Evolutionary conservation across 1,139 yeast genomes (phyloP).

Genomic region (Meyerozyma elateridarum): DNA sequence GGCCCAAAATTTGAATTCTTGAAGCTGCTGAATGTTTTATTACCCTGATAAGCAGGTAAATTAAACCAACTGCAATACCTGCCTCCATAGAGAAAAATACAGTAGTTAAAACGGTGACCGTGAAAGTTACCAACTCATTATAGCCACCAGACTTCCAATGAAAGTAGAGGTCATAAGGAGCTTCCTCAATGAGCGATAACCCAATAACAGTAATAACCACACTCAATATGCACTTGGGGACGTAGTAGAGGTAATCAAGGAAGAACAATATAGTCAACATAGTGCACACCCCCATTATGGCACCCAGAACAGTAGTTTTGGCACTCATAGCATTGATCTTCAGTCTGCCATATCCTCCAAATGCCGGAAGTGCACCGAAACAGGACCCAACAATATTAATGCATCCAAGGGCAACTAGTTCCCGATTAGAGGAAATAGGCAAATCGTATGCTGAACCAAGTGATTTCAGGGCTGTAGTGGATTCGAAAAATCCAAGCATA

Average conservation of each 20-base stretch:
- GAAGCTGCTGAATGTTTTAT: slow-evolving; percentile 83
- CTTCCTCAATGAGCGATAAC: slow-evolving; percentile 73
- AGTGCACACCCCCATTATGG: slow-evolving; percentile 72
- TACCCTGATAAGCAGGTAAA: slow-evolving; percentile 74
- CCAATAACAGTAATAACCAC: slow-evolving; percentile 83
- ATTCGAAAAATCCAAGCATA: slow-evolving; percentile 86
- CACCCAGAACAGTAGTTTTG: slow-evolving; percentile 77
- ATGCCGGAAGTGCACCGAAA: slow-evolving; percentile 83
- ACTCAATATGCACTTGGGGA: slow-evolving; percentile 79
- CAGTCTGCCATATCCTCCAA: slow-evolving; percentile 95
- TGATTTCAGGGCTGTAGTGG: slow-evolving; percentile 88
- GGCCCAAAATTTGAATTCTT: slow-evolving; percentile 82
- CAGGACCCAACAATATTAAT: slow-evolving; percentile 63
- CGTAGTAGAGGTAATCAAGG: slow-evolving; percentile 60
- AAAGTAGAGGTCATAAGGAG: slow-evolving; percentile 73
- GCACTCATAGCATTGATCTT: slow-evolving; percentile 86
- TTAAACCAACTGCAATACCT: slow-evolving; percentile 83
- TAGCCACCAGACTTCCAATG: slow-evolving; percentile 74
- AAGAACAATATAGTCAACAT: slow-evolving; percentile 59
- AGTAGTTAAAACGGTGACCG: slow-evolving; percentile 67
- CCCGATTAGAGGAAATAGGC: slow-evolving; percentile 71
- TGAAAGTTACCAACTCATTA: slow-evolving; percentile 71
- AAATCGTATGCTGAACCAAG: slow-evolving; percentile 61
- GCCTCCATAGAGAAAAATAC: slow-evolving; percentile 81
- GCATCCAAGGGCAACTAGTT: slow-evolving; percentile 76